These are phyloP conservation scores for Coprinellus aureogranulatus DNA, from an alignment of 768 basidiomycete genomes.

Conservation along the genomic window DNA sequence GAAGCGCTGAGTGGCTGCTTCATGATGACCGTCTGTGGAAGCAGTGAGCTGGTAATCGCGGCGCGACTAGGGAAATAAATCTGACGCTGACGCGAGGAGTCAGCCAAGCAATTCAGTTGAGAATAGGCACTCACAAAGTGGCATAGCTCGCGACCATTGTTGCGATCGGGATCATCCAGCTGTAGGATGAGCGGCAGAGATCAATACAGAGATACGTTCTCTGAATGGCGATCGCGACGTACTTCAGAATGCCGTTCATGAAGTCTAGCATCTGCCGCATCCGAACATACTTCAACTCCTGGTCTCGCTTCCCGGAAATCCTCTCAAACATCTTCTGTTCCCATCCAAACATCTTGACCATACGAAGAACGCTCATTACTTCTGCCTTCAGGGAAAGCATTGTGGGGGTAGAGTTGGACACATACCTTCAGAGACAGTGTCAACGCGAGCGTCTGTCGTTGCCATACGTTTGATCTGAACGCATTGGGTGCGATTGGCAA, in stretches of 20 bases:
- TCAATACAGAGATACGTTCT: slow-evolving; percentile 19
- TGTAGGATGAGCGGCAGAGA: slow-evolving; percentile 24
- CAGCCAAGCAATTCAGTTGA: neutral
- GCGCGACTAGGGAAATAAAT: slow-evolving; percentile 42
- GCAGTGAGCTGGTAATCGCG: too few species aligned
- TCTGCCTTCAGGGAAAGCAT: neutral
- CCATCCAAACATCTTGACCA: slow-evolving; percentile 74
- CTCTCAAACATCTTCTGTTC: slow-evolving; percentile 54
- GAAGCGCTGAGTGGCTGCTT: slow-evolving; percentile 37
- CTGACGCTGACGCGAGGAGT: slow-evolving; percentile 10
- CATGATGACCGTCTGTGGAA: slow-evolving; percentile 35
- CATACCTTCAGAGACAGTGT: slow-evolving; percentile 59
- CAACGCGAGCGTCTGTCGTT: slow-evolving; percentile 57
- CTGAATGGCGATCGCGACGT: slow-evolving; percentile 14
- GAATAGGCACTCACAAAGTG: slow-evolving; percentile 41
- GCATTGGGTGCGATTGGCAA: slow-evolving; percentile 48
- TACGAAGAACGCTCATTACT: slow-evolving; percentile 58
- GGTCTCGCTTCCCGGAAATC: slow-evolving; percentile 57
- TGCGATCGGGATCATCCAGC: slow-evolving; percentile 56
- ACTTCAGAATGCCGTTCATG: slow-evolving; percentile 51
- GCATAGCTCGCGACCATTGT: slow-evolving; percentile 66
- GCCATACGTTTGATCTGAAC: slow-evolving; percentile 51
- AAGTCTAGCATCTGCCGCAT: slow-evolving; percentile 55
- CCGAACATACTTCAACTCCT: slow-evolving; percentile 57
- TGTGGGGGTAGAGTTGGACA: slow-evolving; percentile 35